Percentiles rank a stretch among this genome's conserved stretches.
These are phyloP conservation scores for Wickerhamiella vanderwaltii DNA, from an alignment of 805 yeast genomes.

Conservation along the genomic window DNA sequence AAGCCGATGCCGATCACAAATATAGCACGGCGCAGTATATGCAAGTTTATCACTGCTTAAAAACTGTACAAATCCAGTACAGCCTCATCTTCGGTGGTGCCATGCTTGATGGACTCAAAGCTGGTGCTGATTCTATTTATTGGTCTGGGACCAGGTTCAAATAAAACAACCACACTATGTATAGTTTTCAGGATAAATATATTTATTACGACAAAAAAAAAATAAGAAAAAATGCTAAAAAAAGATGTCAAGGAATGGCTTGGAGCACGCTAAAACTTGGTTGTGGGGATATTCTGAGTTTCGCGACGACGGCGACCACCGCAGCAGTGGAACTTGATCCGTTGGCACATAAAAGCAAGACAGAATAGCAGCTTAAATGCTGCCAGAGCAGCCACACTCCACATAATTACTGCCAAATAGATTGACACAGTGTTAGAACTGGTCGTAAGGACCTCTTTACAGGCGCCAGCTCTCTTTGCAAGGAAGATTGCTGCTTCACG, in stretches of 20 bases:
- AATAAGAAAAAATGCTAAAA: too few relatives aligned
- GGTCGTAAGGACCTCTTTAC: constrained; percentile 27
- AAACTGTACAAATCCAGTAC: constrained; percentile 19
- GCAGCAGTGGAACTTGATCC: constrained; percentile 8
- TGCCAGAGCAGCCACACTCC: constrained; percentile 91
- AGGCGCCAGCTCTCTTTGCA: constrained; percentile 12
- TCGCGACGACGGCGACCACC: not conserved
- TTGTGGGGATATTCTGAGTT: not conserved
- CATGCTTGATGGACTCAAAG: constrained; percentile 10
- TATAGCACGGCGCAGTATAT: constrained; percentile 22
- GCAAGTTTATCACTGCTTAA: constrained; percentile 19
- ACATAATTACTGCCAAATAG: constrained; percentile 72
- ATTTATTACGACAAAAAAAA: too few relatives aligned
- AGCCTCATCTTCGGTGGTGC: constrained; percentile 7
- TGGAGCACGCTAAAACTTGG: too few relatives aligned
- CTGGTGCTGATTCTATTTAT: constrained; percentile 11
- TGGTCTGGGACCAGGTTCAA: constrained; percentile 3
- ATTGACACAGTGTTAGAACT: constrained; percentile 27
- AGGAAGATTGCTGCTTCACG: constrained; percentile 9
- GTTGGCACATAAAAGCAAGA: constrained; percentile 36
- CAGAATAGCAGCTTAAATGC: constrained; percentile 72
- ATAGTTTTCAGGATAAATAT: too few relatives aligned
- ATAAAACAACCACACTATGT: not conserved
- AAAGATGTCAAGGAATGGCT: too few relatives aligned
- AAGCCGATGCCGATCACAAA: constrained; percentile 21